Evolutionary conservation across 1,284 basidiomycete species (phyloP), one percentile per base, ranked within the genome.

Genomic region (Laetiporus sulphureus): DNA sequence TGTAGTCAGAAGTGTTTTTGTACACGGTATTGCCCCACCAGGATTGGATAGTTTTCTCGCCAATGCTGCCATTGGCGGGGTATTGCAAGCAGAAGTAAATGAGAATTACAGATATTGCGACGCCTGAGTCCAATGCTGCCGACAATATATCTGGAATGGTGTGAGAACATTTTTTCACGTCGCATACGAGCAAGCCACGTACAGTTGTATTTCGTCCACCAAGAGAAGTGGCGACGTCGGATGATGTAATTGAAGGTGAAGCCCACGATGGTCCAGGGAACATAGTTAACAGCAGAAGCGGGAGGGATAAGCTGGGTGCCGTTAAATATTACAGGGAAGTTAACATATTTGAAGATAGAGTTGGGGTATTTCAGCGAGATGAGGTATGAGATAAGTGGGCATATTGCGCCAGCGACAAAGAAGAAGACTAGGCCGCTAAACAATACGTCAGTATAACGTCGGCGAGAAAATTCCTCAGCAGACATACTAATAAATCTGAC

Each of bases 291-390:
- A 3, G 68, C 67, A 5, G 59, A 60, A 13, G 69, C 68, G 11
- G 68, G 68, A 1, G 71, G 71, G 20, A 67, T 63, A 37, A 42
- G 53, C 27, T 51, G 44, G 32, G 60, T 60, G 35, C 65, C 66
- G 31, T 55, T 56, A 45, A 68, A 61, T 37, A 65, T 56, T 30
- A 63, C 52, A 15, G 88, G 86, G 41, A 87, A 73, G 65, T 89
- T 89, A 59, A 89, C 66, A 57, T 83, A 89, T 46, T 81, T 71
- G 72, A 79, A 78, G 64, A 77, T 72, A 29, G 61, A 61, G 51
- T 68, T 66, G 41, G 65, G 73, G 63, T 61, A 74, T 44, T 50
- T 49, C 32, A 51, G 50, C 41, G 54, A 48, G 53, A 58, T 49
- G 48, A 65, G 20, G 61, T 64, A 75, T 18, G 62, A 55, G 15